Evolutionary conservation across 1,284 basidiomycete species (phyloP), one percentile per base, ranked within the genome.

Genomic region (Pseudozyma pruni): DNA sequence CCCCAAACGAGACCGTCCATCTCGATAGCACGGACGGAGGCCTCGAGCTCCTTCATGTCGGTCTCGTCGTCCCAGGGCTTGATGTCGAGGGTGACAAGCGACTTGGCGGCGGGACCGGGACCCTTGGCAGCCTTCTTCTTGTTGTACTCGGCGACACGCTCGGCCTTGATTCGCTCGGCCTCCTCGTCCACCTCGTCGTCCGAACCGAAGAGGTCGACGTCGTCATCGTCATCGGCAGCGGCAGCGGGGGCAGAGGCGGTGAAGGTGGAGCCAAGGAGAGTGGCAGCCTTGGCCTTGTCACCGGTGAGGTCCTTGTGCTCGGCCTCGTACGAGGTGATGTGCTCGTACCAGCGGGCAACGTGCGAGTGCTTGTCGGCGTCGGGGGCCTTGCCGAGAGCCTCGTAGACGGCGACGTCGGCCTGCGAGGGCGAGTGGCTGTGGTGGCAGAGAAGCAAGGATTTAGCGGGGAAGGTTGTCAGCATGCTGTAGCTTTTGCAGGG

Each of bases 21-120:
- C 84, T 93, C 88, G 80, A 98, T 90, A 27, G 90, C 89, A 72
- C 95, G 90, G 56, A 98, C 94, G 39, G 86, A 80, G 38, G 87
- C 84, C 85, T 98, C 95, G 75, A 98, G 87, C 54, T 86, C 90
- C 50, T 83, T 87, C 93, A 99, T 94, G 86, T 98, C 92, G 62
- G 95, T 99, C 87, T 97, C 94, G 84, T 98, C 94, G 83, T 98
- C 95, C 95, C 94, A 82, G 44, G 94, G 95, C 86, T 98, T 98
- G 72, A 98, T 93, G 76, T 98, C 94, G 79, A 98, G 86, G 52
- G 96, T 98, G 51, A 95, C 93, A 67, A 95, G 88, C 73, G 93
- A 95, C 92, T 93, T 82, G 51, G 81, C 57, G 38, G 56, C 81
- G 46, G 85, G 83, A 76, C 85, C 85, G 78, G 85, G 84, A 73